Percentiles rank a stretch among this genome's conserved stretches.
phyloP scores from a whole-genome alignment of 2,329 filamentous ascomycete species.

The Whalleya microplaca region DNA sequence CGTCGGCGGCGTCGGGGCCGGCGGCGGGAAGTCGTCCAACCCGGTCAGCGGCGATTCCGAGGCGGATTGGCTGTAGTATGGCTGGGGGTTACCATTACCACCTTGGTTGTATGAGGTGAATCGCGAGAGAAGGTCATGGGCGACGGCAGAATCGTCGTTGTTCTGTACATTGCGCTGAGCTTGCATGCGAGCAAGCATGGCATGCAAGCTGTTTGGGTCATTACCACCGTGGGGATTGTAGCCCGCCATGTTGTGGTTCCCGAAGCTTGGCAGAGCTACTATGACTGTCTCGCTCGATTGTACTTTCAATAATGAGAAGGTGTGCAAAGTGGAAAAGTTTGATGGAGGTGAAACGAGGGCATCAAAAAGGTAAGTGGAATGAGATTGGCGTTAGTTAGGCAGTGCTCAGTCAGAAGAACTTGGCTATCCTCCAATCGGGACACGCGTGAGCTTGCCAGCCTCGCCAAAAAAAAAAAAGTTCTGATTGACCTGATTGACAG shows the following conservation, averaged over 20 bases:
- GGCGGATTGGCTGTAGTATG: conserved; percentile 34
- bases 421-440: conserved; percentile 18
- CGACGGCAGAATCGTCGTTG: conserved; percentile 29
- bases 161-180: conserved; percentile 32
- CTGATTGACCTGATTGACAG: background rate
- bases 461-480: conserved; percentile 24
- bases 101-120: conserved; percentile 37
- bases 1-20: conserved; percentile 50
- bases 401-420: conserved; percentile 7
- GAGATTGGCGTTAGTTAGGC: background rate
- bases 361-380: background rate
- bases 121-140: conserved; percentile 39
- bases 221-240: conserved; percentile 38
- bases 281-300: conserved; percentile 21
- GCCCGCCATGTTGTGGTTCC: conserved; percentile 39
- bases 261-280: conserved; percentile 14
- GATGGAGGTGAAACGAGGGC: background rate
- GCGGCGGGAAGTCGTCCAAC: conserved; percentile 43
- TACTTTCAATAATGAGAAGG: conserved; percentile 9
- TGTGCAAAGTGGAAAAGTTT: background rate
- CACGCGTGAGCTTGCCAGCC: conserved; percentile 27
- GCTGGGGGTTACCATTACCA: conserved; percentile 29
- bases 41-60: conserved; percentile 35
- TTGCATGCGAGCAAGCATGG: conserved; percentile 45
- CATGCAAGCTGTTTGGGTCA: conserved; percentile 42